phyloP scores from a whole-genome alignment of 2,329 filamentous ascomycete genomes.

The Aspergillus sp. region DNA sequence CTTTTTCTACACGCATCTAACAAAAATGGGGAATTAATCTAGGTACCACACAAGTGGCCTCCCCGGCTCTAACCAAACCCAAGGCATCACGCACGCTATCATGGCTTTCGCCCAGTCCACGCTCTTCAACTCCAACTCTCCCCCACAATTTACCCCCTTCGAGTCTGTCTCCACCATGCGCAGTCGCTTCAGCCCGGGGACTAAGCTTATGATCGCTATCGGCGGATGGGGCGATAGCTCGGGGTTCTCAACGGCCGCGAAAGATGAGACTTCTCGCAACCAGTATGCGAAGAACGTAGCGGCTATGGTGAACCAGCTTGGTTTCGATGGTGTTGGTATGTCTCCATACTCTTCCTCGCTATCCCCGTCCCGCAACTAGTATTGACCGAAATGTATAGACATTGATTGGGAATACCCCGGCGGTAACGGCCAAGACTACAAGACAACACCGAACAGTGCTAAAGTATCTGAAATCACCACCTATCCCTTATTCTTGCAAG shows the following conservation, averaged over 20 bases:
- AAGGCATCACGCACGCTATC: conserved; percentile 57
- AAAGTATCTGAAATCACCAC: conserved; percentile 63
- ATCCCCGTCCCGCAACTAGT: conserved; percentile 13
- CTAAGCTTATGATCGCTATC: conserved; percentile 69
- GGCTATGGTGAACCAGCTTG: conserved; percentile 61
- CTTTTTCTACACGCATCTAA: conserved; percentile 5
- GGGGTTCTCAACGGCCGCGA: conserved; percentile 63
- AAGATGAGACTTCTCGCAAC: conserved; percentile 53
- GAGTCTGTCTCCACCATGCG: conserved; percentile 55
- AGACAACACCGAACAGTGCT: conserved; percentile 58
- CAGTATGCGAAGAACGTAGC: conserved; percentile 66
- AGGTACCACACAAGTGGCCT: conserved; percentile 48
- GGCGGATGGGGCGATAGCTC: conserved; percentile 72
- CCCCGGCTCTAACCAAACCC: conserved; percentile 37
- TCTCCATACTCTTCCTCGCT: neutral
- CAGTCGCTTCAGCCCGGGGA: conserved; percentile 54
- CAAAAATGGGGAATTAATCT: neutral
- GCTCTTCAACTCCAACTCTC: conserved; percentile 51
- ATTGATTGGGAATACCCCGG: conserved; percentile 67
- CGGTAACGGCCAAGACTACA: conserved; percentile 72
- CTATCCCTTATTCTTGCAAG: conserved; percentile 62
- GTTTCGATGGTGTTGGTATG: conserved; percentile 66
- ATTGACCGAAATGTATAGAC: conserved; percentile 44
- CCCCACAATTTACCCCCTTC: conserved; percentile 55
- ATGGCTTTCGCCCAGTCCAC: conserved; percentile 57